Percentiles rank a stretch among this genome's conserved stretches.
Conservation (phyloP, 2,329 filamentous ascomycete species). For the Endoconidiophora laricicola region DNA sequence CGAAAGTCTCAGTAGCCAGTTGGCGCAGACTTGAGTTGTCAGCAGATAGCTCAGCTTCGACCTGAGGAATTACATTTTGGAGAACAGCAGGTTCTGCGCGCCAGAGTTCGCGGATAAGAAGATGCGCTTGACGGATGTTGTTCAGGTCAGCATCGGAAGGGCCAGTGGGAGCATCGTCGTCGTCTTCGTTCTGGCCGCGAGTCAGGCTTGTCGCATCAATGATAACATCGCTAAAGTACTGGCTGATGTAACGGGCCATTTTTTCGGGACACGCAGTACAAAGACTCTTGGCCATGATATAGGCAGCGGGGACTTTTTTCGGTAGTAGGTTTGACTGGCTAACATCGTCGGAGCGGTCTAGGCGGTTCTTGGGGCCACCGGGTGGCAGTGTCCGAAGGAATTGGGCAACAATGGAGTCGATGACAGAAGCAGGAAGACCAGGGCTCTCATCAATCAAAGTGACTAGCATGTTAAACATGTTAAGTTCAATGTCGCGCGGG, state of each 20-base stretch:
- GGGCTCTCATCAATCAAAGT: slow-evolving; percentile 75
- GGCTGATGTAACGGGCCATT: slow-evolving; percentile 85
- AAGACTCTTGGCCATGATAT: slow-evolving; percentile 90
- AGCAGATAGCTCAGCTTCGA: slow-evolving; percentile 80
- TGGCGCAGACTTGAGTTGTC: slow-evolving; percentile 77
- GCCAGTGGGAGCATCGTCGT: slow-evolving; percentile 40
- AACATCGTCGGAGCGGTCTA: slow-evolving; percentile 40
- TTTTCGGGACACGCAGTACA: slow-evolving; percentile 82
- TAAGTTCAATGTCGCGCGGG: slow-evolving; percentile 83
- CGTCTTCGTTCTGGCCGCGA: slow-evolving; percentile 44
- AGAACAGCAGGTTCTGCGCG: slow-evolving; percentile 75
- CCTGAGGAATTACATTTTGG: slow-evolving; percentile 81
- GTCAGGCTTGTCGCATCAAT: slow-evolving; percentile 60
- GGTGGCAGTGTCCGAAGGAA: slow-evolving; percentile 76
- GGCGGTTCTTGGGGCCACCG: slow-evolving; percentile 40
- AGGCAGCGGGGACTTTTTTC: slow-evolving; percentile 80
- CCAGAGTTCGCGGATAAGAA: slow-evolving; percentile 83
- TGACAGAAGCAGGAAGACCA: slow-evolving; percentile 60
- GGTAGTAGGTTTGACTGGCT: slow-evolving; percentile 71
- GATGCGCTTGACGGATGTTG: slow-evolving; percentile 79
- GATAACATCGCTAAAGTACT: slow-evolving; percentile 95
- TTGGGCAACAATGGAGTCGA: slow-evolving; percentile 89
- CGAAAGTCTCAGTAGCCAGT: slow-evolving; percentile 82
- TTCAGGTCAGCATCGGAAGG: slow-evolving; percentile 71
- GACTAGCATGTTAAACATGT: slow-evolving; percentile 73